Evolutionary conservation across 352 stramenopile genomes (phyloP).

Genomic region (Phytophthora kernoviae): DNA sequence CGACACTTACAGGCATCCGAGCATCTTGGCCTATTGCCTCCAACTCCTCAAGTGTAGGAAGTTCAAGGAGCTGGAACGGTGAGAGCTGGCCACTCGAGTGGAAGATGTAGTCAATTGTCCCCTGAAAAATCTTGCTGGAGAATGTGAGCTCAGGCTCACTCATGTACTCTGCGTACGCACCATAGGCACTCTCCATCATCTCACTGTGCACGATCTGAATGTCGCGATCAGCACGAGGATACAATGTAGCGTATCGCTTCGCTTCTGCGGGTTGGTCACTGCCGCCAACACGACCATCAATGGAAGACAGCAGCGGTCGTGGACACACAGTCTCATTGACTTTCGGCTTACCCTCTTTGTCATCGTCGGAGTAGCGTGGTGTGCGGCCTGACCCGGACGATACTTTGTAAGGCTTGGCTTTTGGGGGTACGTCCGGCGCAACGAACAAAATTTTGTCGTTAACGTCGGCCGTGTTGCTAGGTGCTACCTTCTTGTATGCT

Average conservation of each 20-base stretch:
- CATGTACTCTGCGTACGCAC: constrained; percentile 46
- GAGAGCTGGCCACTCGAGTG: constrained; percentile 58
- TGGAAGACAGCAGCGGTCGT: constrained; percentile 28
- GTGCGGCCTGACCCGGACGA: constrained; percentile 69
- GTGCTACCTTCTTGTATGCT: constrained; percentile 18
- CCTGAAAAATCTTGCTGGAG: constrained; percentile 56
- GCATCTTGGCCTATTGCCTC: constrained; percentile 48
- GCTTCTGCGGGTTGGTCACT: constrained; percentile 20
- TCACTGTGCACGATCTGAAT: constrained; percentile 61
- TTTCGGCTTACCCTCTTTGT: constrained; percentile 33
- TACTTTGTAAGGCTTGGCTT: constrained; percentile 54
- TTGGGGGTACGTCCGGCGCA: constrained; percentile 38
- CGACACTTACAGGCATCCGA: constrained; percentile 12
- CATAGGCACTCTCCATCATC: constrained; percentile 79
- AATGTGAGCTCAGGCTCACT: constrained; percentile 79
- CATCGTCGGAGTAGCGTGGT: constrained; percentile 48
- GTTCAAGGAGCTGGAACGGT: constrained; percentile 56
- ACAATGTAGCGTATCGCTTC: constrained; percentile 45
- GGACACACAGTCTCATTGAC: constrained; percentile 51
- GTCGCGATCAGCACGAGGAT: constrained; percentile 47
- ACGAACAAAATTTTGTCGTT: constrained; percentile 35
- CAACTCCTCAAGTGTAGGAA: constrained; percentile 55
- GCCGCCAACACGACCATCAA: constrained; percentile 2
- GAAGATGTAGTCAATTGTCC: constrained; percentile 89
- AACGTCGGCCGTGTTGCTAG: neutral